These are phyloP conservation scores for Parastagonospora nodorum DNA, from an alignment of 2,329 filamentous ascomycete genomes.

Conservation along the genomic window DNA sequence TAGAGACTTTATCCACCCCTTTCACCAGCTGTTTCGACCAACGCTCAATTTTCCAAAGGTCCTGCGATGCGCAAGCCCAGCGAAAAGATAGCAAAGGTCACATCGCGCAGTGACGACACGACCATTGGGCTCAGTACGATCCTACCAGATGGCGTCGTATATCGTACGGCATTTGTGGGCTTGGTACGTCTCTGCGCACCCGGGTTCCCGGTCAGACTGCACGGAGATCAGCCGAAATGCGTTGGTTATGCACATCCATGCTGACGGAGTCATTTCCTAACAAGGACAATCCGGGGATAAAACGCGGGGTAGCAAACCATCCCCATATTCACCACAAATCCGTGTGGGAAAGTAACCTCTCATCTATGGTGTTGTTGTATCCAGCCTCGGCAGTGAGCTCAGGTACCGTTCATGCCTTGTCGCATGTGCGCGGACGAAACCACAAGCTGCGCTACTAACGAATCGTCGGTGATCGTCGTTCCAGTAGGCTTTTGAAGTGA, in stretches of 20 bases:
- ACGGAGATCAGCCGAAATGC: constrained; percentile 12
- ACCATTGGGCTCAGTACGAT: constrained; percentile 1
- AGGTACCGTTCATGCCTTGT: too few relatives aligned
- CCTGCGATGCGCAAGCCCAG: neutral
- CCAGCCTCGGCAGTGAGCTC: too few relatives aligned
- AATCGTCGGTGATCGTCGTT: too few relatives aligned
- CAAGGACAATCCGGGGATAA: neutral
- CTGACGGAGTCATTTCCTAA: neutral
- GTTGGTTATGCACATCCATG: constrained; percentile 2
- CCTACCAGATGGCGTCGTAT: neutral
- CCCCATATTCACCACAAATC: neutral
- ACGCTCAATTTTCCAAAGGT: neutral
- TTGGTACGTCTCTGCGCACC: neutral
- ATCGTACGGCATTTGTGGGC: neutral
- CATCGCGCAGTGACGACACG: constrained; percentile 1
- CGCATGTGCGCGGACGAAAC: too few relatives aligned
- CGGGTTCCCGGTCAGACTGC: constrained; percentile 2
- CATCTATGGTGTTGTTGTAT: neutral
- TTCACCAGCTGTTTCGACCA: too few relatives aligned
- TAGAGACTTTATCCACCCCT: too few relatives aligned
- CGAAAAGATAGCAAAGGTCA: neutral
- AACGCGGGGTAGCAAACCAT: neutral
- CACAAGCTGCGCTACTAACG: too few relatives aligned
- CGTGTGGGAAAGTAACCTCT: neutral
- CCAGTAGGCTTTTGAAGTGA: too few relatives aligned